Percentiles rank a stretch among this genome's conserved stretches.
These are phyloP conservation scores for Mycena kentingensis DNA, from an alignment of 768 basidiomycete genomes.

Conservation along the genomic window DNA sequence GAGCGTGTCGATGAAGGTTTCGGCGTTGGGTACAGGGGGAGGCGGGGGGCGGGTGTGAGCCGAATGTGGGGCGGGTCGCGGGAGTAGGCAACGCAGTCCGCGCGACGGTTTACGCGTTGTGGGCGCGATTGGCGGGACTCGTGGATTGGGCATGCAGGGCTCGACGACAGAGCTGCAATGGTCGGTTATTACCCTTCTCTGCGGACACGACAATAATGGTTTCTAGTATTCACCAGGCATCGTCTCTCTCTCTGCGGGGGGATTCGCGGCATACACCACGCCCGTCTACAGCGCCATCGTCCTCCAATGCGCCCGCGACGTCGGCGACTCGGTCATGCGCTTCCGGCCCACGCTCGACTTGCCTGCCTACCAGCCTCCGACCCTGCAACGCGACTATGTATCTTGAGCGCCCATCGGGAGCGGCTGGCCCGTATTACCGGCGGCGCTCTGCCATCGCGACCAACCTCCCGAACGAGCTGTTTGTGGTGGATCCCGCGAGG, in stretches of 20 bases:
- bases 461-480: conserved; percentile 89
- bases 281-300: conserved; percentile 75
- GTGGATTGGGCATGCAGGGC: conserved; percentile 68
- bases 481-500: conserved; percentile 80
- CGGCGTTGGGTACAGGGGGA: conserved; percentile 66
- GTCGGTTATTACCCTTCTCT: conserved; percentile 43
- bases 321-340: conserved; percentile 64
- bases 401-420: conserved; percentile 77
- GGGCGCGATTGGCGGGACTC: conserved; percentile 76
- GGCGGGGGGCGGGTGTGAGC: conserved; percentile 47
- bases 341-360: conserved; percentile 76
- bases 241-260: conserved; percentile 77
- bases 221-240: conserved; percentile 89
- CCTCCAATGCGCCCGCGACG: conserved; percentile 61
- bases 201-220: conserved; percentile 6
- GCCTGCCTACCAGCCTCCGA: conserved; percentile 51
- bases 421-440: conserved; percentile 91
- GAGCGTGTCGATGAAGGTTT: conserved; percentile 71
- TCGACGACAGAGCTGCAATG: conserved; percentile 91
- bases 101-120: conserved; percentile 80
- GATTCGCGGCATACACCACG: conserved; percentile 71
- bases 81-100: conserved; percentile 83
- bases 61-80: conserved; percentile 69
- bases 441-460: conserved; percentile 86
- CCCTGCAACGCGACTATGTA: conserved; percentile 58